Evolutionary conservation across 164 flowering plant genomes (phyloP).

Genomic region (Macadamia integrifolia): DNA sequence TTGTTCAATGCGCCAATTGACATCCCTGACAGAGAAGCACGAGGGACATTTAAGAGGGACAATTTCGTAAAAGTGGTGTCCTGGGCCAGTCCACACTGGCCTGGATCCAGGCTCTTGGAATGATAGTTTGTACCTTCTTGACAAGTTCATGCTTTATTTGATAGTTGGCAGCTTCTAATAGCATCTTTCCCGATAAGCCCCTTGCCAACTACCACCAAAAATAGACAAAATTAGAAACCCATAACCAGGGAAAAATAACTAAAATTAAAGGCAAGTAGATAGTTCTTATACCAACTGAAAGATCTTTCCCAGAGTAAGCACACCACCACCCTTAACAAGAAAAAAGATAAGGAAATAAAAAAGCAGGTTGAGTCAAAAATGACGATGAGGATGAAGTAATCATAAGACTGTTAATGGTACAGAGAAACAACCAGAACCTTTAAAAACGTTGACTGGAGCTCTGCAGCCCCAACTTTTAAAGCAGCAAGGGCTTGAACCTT

Average conservation of each 20-base stretch:
- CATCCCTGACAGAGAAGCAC: no score
- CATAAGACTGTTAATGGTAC: neutral
- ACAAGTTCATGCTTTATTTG: constrained; percentile 62
- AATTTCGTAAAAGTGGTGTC: no score
- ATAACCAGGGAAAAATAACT: constrained; percentile 3
- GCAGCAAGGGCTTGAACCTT: constrained; percentile 52
- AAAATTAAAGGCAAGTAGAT: constrained; percentile 2
- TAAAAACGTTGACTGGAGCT: constrained; percentile 46
- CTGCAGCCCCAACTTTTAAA: constrained; percentile 46
- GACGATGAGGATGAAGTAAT: neutral
- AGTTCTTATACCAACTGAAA: constrained; percentile 55
- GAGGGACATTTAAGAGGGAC: no score
- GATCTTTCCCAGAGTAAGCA: constrained; percentile 58
- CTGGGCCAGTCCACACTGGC: no score
- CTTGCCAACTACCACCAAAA: constrained; percentile 48
- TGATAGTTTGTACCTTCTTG: constrained; percentile 45
- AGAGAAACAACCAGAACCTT: constrained; percentile 40
- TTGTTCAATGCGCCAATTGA: no score
- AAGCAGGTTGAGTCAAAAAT: neutral
- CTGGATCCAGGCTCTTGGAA: no score
- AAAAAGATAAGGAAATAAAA: neutral
- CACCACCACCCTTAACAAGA: constrained; percentile 56
- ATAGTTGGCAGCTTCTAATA: constrained; percentile 80
- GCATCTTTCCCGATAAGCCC: constrained; percentile 64
- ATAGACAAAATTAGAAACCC: constrained; percentile 7